Percentiles rank a stretch among this genome's conserved stretches.
Evolutionary conservation across 768 basidiomycete species (phyloP).

Genomic region (Termitomyces sp.): DNA sequence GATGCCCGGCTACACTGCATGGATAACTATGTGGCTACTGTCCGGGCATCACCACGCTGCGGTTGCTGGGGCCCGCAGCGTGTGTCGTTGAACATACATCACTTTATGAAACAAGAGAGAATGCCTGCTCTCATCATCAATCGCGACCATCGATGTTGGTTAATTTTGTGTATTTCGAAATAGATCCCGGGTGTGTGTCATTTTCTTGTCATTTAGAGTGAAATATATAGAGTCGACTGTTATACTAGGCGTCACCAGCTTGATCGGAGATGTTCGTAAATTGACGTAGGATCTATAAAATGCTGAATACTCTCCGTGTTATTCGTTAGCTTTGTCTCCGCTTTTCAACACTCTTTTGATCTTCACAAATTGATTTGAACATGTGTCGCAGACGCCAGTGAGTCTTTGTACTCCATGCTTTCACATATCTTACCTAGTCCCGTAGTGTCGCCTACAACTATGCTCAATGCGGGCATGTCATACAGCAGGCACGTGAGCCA

Average conservation of each 20-base stretch:
- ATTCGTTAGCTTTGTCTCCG: not conserved
- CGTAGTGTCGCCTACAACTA: not conserved
- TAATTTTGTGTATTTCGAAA: not conserved
- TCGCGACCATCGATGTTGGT: not conserved
- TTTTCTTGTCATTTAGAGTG: not conserved
- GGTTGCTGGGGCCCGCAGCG: not conserved
- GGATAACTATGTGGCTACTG: too few relatives aligned
- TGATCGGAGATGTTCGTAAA: not conserved
- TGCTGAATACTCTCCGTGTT: not conserved
- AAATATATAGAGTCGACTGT: not conserved
- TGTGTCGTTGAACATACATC: not conserved
- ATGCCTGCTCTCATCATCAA: not conserved
- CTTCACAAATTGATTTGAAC: not conserved
- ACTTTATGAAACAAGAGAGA: not conserved
- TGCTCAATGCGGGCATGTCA: not conserved
- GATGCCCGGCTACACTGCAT: too few relatives aligned
- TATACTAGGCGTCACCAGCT: not conserved
- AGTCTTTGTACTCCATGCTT: not conserved
- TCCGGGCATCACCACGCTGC: not conserved
- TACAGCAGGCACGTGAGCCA: not conserved
- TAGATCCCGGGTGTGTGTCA: not conserved
- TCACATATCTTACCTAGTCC: not conserved
- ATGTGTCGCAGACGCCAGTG: slow-evolving; percentile 1
- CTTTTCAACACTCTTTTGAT: not conserved
- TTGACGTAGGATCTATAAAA: not conserved